Conservation (phyloP, 352 stramenopile species). For the Pythium insidiosum region DNA sequence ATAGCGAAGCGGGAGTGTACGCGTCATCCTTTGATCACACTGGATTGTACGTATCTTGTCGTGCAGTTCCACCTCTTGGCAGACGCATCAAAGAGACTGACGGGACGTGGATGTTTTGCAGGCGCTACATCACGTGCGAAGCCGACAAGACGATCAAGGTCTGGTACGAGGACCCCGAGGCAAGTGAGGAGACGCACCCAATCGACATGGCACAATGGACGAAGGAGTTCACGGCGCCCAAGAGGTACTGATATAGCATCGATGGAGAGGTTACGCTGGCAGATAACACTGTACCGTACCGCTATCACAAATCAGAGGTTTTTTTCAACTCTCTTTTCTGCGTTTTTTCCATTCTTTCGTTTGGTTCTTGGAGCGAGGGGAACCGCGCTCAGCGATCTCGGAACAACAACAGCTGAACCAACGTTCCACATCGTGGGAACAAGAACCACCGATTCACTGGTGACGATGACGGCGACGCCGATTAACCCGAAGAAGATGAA, state of each 20-base stretch:
- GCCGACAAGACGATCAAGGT: constrained; percentile 99
- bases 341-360: background rate
- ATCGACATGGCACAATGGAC: constrained; percentile 98
- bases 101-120: constrained; percentile 31
- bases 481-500: constrained; percentile 91
- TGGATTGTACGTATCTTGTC: constrained; percentile 59
- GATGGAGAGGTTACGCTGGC: constrained; percentile 3
- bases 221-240: constrained; percentile 87
- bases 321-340: constrained; percentile 1
- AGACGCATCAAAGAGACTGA: too few relatives aligned
- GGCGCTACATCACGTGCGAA: constrained; percentile 97
- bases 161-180: constrained; percentile 94
- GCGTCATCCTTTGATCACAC: constrained; percentile 96
- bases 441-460: too few relatives aligned
- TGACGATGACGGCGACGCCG: constrained; percentile 21
- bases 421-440: too few relatives aligned
- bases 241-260: constrained; percentile 67
- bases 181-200: constrained; percentile 93
- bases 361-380: background rate
- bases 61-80: background rate
- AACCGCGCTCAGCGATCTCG: too few relatives aligned
- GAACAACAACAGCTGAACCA: too few relatives aligned
- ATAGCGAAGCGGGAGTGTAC: constrained; percentile 98
- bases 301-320: constrained; percentile 9
- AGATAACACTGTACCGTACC: background rate